Conservation (phyloP, 345 rosid genomes). For the Sisymbrium altissimum region DNA sequence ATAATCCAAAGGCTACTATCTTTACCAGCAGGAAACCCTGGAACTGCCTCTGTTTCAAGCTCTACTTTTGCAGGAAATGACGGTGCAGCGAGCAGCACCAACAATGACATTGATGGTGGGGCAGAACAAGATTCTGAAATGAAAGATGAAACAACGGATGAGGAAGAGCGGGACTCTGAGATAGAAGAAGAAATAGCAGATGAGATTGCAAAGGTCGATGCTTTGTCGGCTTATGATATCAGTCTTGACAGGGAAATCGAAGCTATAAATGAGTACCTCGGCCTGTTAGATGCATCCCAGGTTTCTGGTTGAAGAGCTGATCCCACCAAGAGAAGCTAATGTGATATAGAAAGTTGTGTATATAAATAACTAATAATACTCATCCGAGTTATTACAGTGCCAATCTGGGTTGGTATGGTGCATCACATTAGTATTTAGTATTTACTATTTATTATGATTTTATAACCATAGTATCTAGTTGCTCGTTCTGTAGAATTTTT, state of each 20-base stretch:
- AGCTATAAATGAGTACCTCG: conserved; percentile 62
- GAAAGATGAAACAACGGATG: conserved; percentile 61
- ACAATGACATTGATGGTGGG: conserved; percentile 7
- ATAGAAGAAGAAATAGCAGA: conserved; percentile 68
- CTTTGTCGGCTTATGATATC: conserved; percentile 70
- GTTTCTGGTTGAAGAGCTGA: conserved; percentile 12
- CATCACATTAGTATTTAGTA: background rate
- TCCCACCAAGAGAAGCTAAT: background rate
- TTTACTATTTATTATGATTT: too few species aligned
- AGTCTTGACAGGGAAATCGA: conserved; percentile 71
- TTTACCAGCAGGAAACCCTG: conserved; percentile 30
- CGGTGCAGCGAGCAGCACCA: background rate
- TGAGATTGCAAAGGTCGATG: conserved; percentile 53
- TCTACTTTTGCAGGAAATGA: background rate
- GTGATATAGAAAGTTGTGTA: background rate
- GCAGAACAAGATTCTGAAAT: conserved; percentile 64
- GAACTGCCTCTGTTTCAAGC: conserved; percentile 2
- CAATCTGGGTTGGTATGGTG: conserved; percentile 15
- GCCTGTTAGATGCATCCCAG: conserved; percentile 49
- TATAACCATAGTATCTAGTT: too few species aligned
- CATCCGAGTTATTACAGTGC: background rate
- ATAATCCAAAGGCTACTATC: conserved; percentile 49
- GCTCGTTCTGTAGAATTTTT: too few species aligned
- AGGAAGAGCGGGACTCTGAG: conserved; percentile 59
- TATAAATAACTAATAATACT: too few species aligned